Conservation (phyloP, 805 yeast species). For the Cyberlindnera maclurae region DNA sequence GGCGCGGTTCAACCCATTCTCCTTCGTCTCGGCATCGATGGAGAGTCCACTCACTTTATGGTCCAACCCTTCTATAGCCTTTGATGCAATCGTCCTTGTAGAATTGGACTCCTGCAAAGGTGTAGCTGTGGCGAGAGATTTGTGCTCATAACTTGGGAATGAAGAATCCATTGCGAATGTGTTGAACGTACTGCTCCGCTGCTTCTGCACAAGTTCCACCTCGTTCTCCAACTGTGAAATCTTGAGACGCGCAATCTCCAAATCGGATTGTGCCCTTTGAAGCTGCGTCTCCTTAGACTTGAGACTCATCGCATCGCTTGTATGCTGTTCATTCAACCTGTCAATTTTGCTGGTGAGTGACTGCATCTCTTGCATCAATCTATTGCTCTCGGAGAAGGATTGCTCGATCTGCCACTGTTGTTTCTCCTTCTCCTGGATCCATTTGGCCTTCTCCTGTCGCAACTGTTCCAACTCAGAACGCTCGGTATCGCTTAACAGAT, state of each 20-base stretch:
- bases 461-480: conserved; percentile 42
- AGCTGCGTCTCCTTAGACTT: conserved; percentile 69
- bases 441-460: conserved; percentile 42
- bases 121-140: background rate
- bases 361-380: conserved; percentile 23
- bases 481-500: conserved; percentile 14
- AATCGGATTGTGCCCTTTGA: conserved; percentile 50
- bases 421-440: conserved; percentile 27
- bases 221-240: conserved; percentile 48
- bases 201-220: conserved; percentile 29
- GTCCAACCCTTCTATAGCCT: conserved; percentile 18
- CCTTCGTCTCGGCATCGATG: conserved; percentile 25
- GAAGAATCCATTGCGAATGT: conserved; percentile 2
- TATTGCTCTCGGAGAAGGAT: conserved; percentile 23
- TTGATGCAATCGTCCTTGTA: background rate
- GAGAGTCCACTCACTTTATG: conserved; percentile 22
- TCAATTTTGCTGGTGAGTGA: conserved; percentile 26
- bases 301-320: conserved; percentile 40
- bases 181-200: conserved; percentile 14
- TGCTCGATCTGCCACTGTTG: conserved; percentile 23
- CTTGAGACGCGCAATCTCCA: conserved; percentile 49
- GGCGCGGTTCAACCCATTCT: conserved; percentile 11
- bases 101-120: conserved; percentile 17
- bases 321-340: conserved; percentile 41
- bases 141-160: background rate